Percentiles rank a stretch among this genome's conserved stretches.
Evolutionary conservation across 169 alveolate species (phyloP).

Genomic region (Besnoitia besnoiti): DNA sequence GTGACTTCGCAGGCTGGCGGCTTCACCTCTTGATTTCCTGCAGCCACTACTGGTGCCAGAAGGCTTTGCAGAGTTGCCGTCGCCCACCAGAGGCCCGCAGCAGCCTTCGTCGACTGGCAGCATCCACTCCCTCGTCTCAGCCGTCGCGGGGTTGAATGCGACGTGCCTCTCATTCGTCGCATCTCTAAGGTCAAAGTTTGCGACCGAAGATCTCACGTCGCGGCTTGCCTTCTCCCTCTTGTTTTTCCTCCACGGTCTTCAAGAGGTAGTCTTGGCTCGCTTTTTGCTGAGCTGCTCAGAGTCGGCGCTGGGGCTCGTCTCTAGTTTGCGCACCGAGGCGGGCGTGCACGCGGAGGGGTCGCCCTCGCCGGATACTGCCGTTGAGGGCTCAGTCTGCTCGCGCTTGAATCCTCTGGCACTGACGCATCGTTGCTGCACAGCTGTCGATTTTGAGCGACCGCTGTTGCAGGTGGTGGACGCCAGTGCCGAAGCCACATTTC

Average conservation of each 20-base stretch:
- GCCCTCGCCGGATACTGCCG: too few relatives aligned
- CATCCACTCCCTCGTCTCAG: not conserved
- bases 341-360: too few relatives aligned
- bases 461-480: not conserved
- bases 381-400: too few relatives aligned
- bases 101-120: not conserved
- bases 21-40: not conserved
- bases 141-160: not conserved
- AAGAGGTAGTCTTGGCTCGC: not conserved
- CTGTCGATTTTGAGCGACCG: not conserved
- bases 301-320: too few relatives aligned
- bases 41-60: not conserved
- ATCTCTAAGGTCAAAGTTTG: not conserved
- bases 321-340: too few relatives aligned
- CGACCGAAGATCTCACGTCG: not conserved
- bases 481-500: not conserved
- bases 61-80: too few relatives aligned
- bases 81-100: not conserved
- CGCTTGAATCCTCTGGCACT: not conserved
- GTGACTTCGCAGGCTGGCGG: not conserved
- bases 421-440: slow-evolving; percentile 1
- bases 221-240: slow-evolving; percentile 20
- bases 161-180: slow-evolving; percentile 28
- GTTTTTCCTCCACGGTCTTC: slow-evolving; percentile 12
- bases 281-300: not conserved